phyloP scores from a whole-genome alignment of 2,329 filamentous ascomycete genomes.

The Hirsutella rhossiliensis region DNA sequence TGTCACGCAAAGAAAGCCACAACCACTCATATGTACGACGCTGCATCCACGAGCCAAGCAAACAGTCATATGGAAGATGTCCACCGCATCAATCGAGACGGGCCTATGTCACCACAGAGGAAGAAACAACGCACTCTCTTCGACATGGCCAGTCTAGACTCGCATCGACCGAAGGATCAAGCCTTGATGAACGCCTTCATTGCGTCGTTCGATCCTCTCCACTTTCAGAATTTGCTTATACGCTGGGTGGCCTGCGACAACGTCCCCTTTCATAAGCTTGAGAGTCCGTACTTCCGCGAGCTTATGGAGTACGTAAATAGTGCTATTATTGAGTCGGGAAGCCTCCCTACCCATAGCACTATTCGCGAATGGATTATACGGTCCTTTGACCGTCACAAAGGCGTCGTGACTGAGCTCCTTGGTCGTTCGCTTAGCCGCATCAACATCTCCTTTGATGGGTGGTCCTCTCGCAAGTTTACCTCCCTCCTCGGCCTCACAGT shows the following conservation, averaged over 20 bases:
- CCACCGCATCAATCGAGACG: not conserved
- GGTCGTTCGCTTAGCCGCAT: too few species aligned
- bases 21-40: not conserved
- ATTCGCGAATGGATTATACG: too few species aligned
- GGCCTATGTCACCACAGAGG: not conserved
- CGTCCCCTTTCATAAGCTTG: too few species aligned
- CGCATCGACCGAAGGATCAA: not conserved
- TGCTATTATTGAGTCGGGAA: too few species aligned
- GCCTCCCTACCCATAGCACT: too few species aligned
- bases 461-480: too few species aligned
- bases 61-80: not conserved
- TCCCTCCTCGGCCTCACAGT: too few species aligned
- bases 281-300: not conserved
- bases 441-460: too few species aligned
- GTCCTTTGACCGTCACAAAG: too few species aligned
- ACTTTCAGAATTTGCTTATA: not conserved
- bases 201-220: not conserved
- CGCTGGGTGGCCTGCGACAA: not conserved
- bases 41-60: not conserved
- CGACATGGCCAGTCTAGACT: not conserved
- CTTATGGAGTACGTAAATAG: too few species aligned
- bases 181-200: not conserved
- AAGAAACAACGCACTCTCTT: not conserved
- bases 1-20: not conserved
- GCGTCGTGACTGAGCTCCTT: too few species aligned